These are phyloP conservation scores for Microbotryum saponariae DNA, from an alignment of 1,284 basidiomycete species.

Conservation along the genomic window DNA sequence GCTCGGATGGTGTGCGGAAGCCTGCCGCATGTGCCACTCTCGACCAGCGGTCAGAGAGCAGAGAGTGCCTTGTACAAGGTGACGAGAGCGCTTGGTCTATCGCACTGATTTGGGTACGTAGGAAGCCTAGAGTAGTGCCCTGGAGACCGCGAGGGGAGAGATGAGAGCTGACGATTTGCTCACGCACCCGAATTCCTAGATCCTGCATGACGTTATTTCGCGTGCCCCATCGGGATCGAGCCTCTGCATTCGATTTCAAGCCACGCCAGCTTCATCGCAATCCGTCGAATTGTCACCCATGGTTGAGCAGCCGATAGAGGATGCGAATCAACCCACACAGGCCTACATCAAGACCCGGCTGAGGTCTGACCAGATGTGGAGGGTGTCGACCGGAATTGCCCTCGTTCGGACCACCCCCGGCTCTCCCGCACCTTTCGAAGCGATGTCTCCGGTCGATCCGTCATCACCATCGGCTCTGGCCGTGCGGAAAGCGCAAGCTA, in stretches of 20 bases:
- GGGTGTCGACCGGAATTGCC: too few relatives aligned
- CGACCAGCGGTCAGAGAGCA: neutral
- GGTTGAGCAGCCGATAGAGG: too few relatives aligned
- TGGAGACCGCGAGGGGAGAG: slow-evolving; percentile 11
- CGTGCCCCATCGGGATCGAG: slow-evolving; percentile 64
- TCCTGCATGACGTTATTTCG: slow-evolving; percentile 71
- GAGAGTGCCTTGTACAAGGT: slow-evolving; percentile 65
- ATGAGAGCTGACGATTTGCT: slow-evolving; percentile 4
- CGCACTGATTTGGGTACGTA: slow-evolving; percentile 69
- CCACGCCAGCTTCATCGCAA: slow-evolving; percentile 43
- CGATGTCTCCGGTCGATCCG: too few relatives aligned
- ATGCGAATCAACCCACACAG: too few relatives aligned
- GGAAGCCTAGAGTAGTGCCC: neutral
- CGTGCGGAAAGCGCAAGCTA: too few relatives aligned
- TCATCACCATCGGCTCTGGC: too few relatives aligned
- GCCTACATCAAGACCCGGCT: too few relatives aligned
- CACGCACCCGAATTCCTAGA: slow-evolving; percentile 46
- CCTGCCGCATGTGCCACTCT: neutral
- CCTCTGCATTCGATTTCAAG: slow-evolving; percentile 78
- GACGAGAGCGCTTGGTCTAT: slow-evolving; percentile 76
- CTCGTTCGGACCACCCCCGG: too few relatives aligned
- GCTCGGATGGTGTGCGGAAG: slow-evolving; percentile 1
- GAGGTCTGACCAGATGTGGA: too few relatives aligned
- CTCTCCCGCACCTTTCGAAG: too few relatives aligned
- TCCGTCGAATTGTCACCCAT: too few relatives aligned